phyloP scores from a whole-genome alignment of 768 basidiomycete genomes.

The Piloderma croceum region DNA sequence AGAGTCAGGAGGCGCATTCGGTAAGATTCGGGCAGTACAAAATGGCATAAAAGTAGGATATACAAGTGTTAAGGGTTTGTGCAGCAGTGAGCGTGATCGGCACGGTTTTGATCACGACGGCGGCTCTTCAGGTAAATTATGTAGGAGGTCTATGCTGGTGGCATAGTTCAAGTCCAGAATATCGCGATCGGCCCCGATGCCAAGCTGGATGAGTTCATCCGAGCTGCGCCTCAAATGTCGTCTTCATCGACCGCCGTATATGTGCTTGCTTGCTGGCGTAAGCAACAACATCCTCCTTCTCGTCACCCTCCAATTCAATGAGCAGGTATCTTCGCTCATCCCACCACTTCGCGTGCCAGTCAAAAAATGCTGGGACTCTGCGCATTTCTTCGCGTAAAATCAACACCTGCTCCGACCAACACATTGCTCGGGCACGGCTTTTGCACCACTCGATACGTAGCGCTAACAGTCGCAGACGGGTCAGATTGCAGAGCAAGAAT shows the following conservation, averaged over 20 bases:
- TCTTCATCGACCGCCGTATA: background rate
- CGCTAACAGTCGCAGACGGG: slow-evolving; percentile 8
- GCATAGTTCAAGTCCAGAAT: background rate
- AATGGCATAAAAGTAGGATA: background rate
- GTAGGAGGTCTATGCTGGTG: background rate
- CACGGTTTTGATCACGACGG: background rate
- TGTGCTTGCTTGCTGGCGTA: background rate
- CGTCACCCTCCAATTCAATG: background rate
- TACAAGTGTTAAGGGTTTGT: background rate
- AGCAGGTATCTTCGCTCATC: background rate
- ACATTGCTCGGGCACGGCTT: slow-evolving; percentile 21
- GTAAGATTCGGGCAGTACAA: background rate
- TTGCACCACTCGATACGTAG: slow-evolving; percentile 29
- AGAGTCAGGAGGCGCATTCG: background rate
- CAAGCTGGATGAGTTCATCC: background rate
- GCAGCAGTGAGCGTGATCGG: no score
- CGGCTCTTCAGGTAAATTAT: background rate
- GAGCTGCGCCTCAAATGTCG: background rate
- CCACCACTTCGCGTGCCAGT: slow-evolving; percentile 18
- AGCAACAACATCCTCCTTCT: background rate
- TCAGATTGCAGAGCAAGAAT: background rate
- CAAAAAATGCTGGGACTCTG: slow-evolving; percentile 14
- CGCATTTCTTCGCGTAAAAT: slow-evolving; percentile 33
- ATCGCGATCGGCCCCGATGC: background rate
- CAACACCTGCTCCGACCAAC: slow-evolving; percentile 32